A percentile compares a stretch with the other conserved stretches of the same genome.
These are phyloP conservation scores for Termitomyces sp. DNA, from an alignment of 1,284 basidiomycete species.

Conservation along the genomic window DNA sequence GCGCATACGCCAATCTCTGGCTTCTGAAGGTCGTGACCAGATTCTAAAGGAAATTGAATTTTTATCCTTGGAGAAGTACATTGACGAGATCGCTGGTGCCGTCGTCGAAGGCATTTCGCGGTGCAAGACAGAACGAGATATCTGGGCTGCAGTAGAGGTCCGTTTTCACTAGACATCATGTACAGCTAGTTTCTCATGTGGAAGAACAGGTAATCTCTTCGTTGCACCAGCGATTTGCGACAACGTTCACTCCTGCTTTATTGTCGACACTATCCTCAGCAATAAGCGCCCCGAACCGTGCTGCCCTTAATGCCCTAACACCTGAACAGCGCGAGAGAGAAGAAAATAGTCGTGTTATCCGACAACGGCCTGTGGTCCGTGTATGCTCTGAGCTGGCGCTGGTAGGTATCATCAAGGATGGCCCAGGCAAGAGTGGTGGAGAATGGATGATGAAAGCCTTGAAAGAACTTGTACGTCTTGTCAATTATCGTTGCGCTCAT, in stretches of 20 bases:
- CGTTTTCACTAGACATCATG: conserved; percentile 19
- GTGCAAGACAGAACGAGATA: conserved; percentile 86
- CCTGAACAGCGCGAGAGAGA: conserved; percentile 92
- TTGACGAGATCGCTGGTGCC: conserved; percentile 90
- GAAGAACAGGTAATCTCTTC: conserved; percentile 73
- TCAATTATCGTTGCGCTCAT: conserved; percentile 2
- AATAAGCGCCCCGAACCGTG: conserved; percentile 60
- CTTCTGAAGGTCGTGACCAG: conserved; percentile 74
- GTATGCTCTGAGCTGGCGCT: conserved; percentile 88
- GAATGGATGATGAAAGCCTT: conserved; percentile 83
- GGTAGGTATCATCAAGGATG: conserved; percentile 75
- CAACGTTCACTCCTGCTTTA: conserved; percentile 72
- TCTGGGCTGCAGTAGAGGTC: conserved; percentile 90
- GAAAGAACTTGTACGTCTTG: conserved; percentile 69
- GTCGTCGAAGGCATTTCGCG: conserved; percentile 80
- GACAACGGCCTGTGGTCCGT: conserved; percentile 83
- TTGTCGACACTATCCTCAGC: conserved; percentile 60
- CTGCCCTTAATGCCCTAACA: conserved; percentile 53
- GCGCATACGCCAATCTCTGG: conserved; percentile 78
- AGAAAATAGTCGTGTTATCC: conserved; percentile 72
- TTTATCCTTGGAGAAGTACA: conserved; percentile 91
- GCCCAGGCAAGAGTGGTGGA: conserved; percentile 63
- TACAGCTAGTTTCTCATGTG: neutral
- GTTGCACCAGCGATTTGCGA: conserved; percentile 84
- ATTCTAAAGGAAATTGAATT: conserved; percentile 89